These are phyloP conservation scores for Salix udensis DNA, from an alignment of 345 rosid species.

Conservation along the genomic window DNA sequence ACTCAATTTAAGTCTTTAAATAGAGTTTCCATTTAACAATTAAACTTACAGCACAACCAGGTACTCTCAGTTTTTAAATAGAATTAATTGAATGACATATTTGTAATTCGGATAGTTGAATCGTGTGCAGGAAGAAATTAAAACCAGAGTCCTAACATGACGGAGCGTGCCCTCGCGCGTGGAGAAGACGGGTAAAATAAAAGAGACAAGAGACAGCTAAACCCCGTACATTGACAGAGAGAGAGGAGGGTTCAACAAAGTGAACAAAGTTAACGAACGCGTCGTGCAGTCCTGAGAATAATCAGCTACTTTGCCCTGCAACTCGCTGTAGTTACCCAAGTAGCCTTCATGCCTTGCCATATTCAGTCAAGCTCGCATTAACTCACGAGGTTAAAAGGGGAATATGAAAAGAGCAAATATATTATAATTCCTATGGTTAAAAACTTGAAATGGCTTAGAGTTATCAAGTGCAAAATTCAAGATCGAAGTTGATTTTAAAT, in stretches of 20 bases:
- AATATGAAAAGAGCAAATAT: neutral
- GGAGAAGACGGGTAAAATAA: neutral
- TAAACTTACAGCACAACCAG: too few relatives aligned
- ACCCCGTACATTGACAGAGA: constrained; percentile 8
- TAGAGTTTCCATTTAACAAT: too few relatives aligned
- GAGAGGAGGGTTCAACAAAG: constrained; percentile 1
- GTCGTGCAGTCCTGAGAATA: constrained; percentile 14
- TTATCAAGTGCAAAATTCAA: too few relatives aligned
- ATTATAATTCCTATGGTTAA: neutral
- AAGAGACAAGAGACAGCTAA: neutral
- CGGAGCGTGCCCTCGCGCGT: neutral
- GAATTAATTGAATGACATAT: neutral
- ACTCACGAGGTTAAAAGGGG: neutral
- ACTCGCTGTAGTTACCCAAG: neutral
- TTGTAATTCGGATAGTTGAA: neutral
- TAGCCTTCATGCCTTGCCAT: neutral
- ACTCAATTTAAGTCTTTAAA: too few relatives aligned
- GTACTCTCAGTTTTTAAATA: neutral
- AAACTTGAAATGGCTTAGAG: too few relatives aligned
- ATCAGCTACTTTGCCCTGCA: neutral
- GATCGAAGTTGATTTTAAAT: too few relatives aligned
- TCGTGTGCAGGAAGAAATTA: neutral
- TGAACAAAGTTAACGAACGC: constrained; percentile 25
- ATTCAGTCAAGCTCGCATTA: neutral
- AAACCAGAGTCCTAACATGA: neutral